These are phyloP conservation scores for Populus euphratica DNA, from an alignment of 345 rosid species.

Conservation along the genomic window DNA sequence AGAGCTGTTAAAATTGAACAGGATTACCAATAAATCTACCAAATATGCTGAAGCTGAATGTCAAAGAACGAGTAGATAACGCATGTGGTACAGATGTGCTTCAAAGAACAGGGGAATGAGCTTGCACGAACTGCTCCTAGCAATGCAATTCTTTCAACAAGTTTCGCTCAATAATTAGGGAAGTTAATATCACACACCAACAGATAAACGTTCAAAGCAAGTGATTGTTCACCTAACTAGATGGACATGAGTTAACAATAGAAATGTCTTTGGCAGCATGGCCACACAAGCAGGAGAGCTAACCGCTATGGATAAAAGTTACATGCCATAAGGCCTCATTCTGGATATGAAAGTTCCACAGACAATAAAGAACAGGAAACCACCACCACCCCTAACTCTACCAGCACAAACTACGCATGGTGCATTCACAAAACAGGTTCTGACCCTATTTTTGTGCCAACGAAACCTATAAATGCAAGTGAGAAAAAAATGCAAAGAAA, in stretches of 20 bases:
- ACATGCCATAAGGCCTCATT: not conserved
- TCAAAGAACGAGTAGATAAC: not conserved
- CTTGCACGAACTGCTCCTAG: too few species aligned
- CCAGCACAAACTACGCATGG: not conserved
- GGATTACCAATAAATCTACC: not conserved
- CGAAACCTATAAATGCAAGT: not conserved
- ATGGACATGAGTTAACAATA: not conserved
- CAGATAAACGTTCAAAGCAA: not conserved
- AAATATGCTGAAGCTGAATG: not conserved
- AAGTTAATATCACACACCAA: not conserved
- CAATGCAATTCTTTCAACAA: not conserved
- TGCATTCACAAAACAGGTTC: not conserved
- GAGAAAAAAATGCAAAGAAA: not conserved
- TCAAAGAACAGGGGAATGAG: too few species aligned
- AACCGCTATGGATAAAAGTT: not conserved
- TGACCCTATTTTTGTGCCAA: not conserved
- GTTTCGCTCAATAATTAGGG: not conserved
- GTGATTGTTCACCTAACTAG: not conserved
- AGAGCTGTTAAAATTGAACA: slow-evolving; percentile 43
- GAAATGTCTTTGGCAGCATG: not conserved
- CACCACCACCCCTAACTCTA: too few species aligned
- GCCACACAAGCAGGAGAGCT: not conserved
- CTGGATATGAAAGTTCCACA: not conserved
- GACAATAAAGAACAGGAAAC: not conserved
- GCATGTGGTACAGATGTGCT: not conserved